A percentile compares a stretch with the other conserved stretches of the same genome.
These are phyloP conservation scores for Mycena pura DNA, from an alignment of 768 basidiomycete species.

Conservation along the genomic window DNA sequence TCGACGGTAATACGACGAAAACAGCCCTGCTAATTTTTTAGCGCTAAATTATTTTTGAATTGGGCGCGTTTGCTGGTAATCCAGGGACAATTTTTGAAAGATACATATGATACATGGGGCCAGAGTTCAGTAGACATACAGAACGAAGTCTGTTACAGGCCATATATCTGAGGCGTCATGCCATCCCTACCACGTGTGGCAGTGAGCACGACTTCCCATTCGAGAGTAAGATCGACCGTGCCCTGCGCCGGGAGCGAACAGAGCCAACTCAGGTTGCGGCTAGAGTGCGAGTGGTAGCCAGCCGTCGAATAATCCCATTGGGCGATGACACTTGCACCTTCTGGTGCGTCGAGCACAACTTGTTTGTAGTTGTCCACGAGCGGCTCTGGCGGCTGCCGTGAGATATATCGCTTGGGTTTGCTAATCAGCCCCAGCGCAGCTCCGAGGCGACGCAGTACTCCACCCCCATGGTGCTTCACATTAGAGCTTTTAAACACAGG, in stretches of 20 bases:
- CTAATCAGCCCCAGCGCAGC: too few relatives aligned
- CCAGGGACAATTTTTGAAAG: too few relatives aligned
- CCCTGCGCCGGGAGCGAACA: conserved; percentile 40
- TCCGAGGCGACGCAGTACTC: too few relatives aligned
- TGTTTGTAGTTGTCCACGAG: too few relatives aligned
- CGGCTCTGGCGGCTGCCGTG: conserved; percentile 1
- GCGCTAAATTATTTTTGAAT: background rate
- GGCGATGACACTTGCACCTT: conserved; percentile 37
- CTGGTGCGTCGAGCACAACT: too few relatives aligned
- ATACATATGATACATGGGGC: too few relatives aligned
- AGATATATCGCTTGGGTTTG: too few relatives aligned
- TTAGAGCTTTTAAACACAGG: background rate
- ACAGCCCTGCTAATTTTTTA: too few relatives aligned
- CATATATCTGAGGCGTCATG: conserved; percentile 30
- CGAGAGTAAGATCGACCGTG: conserved; percentile 39
- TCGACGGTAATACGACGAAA: too few relatives aligned
- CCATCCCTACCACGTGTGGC: conserved; percentile 33
- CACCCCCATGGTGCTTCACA: background rate
- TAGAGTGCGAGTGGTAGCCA: too few relatives aligned
- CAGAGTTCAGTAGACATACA: too few relatives aligned
- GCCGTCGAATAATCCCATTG: conserved; percentile 49
- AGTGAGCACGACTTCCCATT: conserved; percentile 47
- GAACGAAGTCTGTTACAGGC: conserved; percentile 23
- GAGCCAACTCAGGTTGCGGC: conserved; percentile 43
- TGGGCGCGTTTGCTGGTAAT: background rate